Percentiles rank a stretch among this genome's conserved stretches.
phyloP scores from a whole-genome alignment of 2,329 filamentous ascomycete genomes.

The Beauveria rudraprayagi region DNA sequence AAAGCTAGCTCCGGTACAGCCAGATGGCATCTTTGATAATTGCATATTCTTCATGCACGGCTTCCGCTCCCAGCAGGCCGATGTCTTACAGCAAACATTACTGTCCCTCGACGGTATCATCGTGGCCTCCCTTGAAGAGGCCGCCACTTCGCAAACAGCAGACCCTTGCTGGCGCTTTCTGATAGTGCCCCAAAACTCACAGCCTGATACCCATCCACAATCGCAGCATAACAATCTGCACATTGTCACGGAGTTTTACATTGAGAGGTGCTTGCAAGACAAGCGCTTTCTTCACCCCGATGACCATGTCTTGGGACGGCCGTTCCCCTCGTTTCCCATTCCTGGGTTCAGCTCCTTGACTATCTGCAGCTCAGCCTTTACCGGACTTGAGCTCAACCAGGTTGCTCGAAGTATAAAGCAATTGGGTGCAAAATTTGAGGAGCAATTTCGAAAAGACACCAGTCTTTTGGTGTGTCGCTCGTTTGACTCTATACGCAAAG shows the following conservation, averaged over 20 bases:
- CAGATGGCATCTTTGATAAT: conserved; percentile 41
- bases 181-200: conserved; percentile 46
- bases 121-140: conserved; percentile 34
- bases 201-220: conserved; percentile 35
- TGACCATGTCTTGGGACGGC: conserved; percentile 65
- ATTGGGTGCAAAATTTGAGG: conserved; percentile 73
- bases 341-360: conserved; percentile 59
- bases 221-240: conserved; percentile 31
- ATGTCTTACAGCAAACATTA: conserved; percentile 40
- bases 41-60: conserved; percentile 54
- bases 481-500: conserved; percentile 47
- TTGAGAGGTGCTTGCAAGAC: conserved; percentile 78
- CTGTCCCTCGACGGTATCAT: conserved; percentile 39
- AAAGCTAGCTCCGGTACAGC: conserved; percentile 16
- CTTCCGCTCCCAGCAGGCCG: conserved; percentile 45
- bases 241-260: conserved; percentile 81
- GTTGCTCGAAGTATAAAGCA: conserved; percentile 68
- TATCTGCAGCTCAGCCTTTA: conserved; percentile 76
- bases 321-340: conserved; percentile 65
- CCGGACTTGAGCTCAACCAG: conserved; percentile 77
- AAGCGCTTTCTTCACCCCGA: conserved; percentile 63
- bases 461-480: conserved; percentile 70
- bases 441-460: conserved; percentile 62
- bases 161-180: conserved; percentile 36
- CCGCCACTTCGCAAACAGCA: conserved; percentile 22